phyloP scores from a whole-genome alignment of 305 asterid species.

The Fraxinus ornus region DNA sequence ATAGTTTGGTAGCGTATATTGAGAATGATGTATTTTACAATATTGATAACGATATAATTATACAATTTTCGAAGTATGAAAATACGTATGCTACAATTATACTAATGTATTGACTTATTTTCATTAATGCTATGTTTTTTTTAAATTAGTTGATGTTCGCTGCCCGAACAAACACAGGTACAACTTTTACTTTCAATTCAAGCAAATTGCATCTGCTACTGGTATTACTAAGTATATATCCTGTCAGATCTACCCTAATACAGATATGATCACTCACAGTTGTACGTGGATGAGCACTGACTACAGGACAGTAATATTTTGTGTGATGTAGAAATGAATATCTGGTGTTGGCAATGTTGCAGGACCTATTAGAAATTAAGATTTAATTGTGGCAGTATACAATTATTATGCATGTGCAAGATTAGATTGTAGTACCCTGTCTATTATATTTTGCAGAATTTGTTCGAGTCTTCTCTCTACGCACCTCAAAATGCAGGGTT shows the following conservation, averaged over 20 bases:
- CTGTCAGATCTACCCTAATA: not conserved
- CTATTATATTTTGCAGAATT: constrained; percentile 57
- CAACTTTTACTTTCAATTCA: constrained; percentile 9
- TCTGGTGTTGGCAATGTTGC: not conserved
- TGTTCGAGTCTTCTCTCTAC: constrained; percentile 48
- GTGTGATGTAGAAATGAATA: no score
- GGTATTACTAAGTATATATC: not conserved
- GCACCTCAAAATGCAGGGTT: constrained; percentile 91
- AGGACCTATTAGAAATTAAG: not conserved
- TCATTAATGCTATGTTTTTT: no score
- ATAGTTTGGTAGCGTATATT: no score
- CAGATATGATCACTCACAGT: not conserved
- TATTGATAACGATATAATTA: no score
- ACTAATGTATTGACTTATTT: no score
- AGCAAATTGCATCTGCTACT: no score
- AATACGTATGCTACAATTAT: no score
- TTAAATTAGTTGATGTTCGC: constrained; percentile 74
- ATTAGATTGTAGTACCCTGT: not conserved
- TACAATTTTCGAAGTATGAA: no score
- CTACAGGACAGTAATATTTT: not conserved
- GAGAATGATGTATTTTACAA: no score
- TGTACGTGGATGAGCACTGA: not conserved
- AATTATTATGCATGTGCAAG: not conserved
- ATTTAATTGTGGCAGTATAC: not conserved
- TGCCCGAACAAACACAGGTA: constrained; percentile 94